Evolutionary conservation across 2,329 filamentous ascomycete species (phyloP).

Genomic region (Microsporum canis): DNA sequence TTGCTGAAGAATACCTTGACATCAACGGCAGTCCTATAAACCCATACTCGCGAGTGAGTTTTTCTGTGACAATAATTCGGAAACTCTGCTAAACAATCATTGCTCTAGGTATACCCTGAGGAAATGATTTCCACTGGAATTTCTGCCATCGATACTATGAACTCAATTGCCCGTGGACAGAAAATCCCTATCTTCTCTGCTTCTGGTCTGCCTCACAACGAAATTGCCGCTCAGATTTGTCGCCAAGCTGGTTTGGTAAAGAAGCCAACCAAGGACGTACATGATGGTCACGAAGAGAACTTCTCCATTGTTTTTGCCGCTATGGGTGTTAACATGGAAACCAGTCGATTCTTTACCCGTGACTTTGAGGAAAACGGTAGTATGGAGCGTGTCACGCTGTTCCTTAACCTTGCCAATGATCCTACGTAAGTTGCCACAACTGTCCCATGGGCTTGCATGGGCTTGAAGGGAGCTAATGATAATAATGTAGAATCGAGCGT

Average conservation of each 20-base stretch:
- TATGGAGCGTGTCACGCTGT: slow-evolving; percentile 91
- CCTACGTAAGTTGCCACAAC: slow-evolving; percentile 60
- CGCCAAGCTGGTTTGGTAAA: slow-evolving; percentile 89
- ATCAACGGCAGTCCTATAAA: slow-evolving; percentile 99
- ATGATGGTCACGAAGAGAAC: slow-evolving; percentile 96
- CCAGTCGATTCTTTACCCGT: slow-evolving; percentile 91
- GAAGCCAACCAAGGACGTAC: slow-evolving; percentile 85
- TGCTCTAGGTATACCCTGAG: slow-evolving; percentile 77
- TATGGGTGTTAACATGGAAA: slow-evolving; percentile 99
- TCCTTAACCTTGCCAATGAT: slow-evolving; percentile 98
- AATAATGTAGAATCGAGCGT: slow-evolving; percentile 69
- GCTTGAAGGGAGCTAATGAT: neutral
- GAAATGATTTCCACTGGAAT: slow-evolving; percentile 99
- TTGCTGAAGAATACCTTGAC: slow-evolving; percentile 95
- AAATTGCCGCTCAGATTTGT: slow-evolving; percentile 98
- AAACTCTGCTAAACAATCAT: neutral
- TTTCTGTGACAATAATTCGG: neutral
- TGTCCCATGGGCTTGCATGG: neutral
- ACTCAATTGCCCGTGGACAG: slow-evolving; percentile 93
- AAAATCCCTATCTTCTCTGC: slow-evolving; percentile 99
- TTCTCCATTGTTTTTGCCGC: slow-evolving; percentile 99
- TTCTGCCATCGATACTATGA: slow-evolving; percentile 97
- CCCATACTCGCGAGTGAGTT: slow-evolving; percentile 79
- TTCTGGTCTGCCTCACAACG: slow-evolving; percentile 95
- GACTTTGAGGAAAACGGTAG: slow-evolving; percentile 99